Percentiles rank a stretch among this genome's conserved stretches.
These are phyloP conservation scores for Dorcoceras hygrometricum DNA, from an alignment of 257 asterid species.

Conservation along the genomic window DNA sequence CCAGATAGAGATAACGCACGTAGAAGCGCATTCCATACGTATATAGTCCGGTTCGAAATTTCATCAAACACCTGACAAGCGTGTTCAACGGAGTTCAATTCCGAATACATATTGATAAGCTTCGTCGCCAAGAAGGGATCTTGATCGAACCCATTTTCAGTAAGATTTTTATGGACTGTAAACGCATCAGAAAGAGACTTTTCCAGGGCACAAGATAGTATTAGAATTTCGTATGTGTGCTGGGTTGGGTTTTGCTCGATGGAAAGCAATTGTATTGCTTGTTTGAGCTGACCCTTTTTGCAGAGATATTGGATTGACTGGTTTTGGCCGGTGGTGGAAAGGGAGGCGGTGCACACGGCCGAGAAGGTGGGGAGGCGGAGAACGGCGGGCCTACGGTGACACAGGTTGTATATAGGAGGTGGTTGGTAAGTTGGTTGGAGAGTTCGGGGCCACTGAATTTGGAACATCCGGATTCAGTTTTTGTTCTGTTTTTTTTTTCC, in stretches of 20 bases:
- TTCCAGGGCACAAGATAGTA: conserved; percentile 54
- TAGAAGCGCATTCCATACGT: conserved; percentile 75
- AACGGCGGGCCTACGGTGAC: conserved; percentile 18
- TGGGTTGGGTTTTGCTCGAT: conserved; percentile 61
- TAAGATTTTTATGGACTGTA: conserved; percentile 47
- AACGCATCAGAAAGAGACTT: conserved; percentile 48
- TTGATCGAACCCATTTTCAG: conserved; percentile 62
- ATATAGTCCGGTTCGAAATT: conserved; percentile 50
- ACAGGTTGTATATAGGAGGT: conserved; percentile 26
- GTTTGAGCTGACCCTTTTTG: conserved; percentile 68
- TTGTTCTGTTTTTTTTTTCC: not conserved
- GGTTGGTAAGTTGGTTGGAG: conserved; percentile 35
- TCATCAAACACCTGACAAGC: conserved; percentile 85
- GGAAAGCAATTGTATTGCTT: conserved; percentile 64
- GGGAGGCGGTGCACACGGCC: conserved; percentile 21
- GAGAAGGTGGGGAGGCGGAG: conserved; percentile 26
- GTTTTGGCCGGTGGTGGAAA: conserved; percentile 36
- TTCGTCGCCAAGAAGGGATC: conserved; percentile 89
- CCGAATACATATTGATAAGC: conserved; percentile 62
- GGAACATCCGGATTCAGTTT: conserved; percentile 37
- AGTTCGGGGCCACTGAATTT: conserved; percentile 33
- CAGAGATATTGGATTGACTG: conserved; percentile 71
- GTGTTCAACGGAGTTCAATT: conserved; percentile 40
- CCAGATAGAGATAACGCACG: conserved; percentile 74
- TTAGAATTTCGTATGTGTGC: conserved; percentile 75